Percentiles rank a stretch among this genome's conserved stretches.
Conservation (phyloP, 2,329 filamentous ascomycete species). For the Arachnomyces sp. region DNA sequence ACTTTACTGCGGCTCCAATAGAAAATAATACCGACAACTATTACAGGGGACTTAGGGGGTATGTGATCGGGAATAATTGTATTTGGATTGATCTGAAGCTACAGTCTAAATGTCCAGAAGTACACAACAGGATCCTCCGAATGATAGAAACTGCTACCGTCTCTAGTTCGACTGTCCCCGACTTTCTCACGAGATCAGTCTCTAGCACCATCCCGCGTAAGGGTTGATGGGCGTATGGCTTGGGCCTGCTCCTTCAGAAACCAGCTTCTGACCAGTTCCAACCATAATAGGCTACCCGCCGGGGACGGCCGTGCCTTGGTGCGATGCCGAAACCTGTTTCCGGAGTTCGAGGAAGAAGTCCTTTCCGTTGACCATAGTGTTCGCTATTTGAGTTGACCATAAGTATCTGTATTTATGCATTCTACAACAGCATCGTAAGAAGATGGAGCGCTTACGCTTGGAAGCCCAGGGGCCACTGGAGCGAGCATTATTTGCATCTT, state of each 20-base stretch:
- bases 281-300: neutral
- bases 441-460: constrained; percentile 30
- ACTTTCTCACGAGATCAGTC: no score
- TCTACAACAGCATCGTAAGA: neutral
- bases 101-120: no score
- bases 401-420: constrained; percentile 8
- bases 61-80: no score
- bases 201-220: neutral
- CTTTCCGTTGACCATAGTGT: constrained; percentile 40
- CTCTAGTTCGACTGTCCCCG: no score
- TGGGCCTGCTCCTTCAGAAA: constrained; percentile 1
- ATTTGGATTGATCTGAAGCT: no score
- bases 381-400: constrained; percentile 26
- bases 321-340: constrained; percentile 37
- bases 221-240: no score
- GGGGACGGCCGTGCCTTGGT: constrained; percentile 16
- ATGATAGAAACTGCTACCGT: no score
- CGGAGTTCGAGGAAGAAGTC: constrained; percentile 43
- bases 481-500: constrained; percentile 28
- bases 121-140: no score
- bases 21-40: no score
- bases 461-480: constrained; percentile 35
- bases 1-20: no score
- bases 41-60: no score
- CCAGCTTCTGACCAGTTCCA: constrained; percentile 2